Percentiles rank a stretch among this genome's conserved stretches.
Conservation (phyloP, 169 alveolate genomes). For the Eimeria tenella region DNA sequence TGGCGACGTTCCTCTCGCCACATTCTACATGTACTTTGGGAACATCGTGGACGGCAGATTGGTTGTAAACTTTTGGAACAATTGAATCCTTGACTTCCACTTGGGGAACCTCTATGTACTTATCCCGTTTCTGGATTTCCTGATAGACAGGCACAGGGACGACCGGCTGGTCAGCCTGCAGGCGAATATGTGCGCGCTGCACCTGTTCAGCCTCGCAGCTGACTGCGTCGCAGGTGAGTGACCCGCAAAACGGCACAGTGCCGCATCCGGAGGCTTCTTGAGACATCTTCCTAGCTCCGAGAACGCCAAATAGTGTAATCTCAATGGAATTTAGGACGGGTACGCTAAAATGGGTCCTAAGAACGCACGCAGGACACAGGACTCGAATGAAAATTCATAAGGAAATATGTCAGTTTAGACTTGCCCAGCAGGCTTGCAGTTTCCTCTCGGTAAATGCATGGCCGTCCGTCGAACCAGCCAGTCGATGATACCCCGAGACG, state of each 20-base stretch:
- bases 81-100: conserved; percentile 88
- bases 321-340: no score
- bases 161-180: conserved; percentile 91
- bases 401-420: no score
- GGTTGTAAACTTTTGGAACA: conserved; percentile 88
- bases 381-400: no score
- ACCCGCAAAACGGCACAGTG: conserved; percentile 68
- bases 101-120: conserved; percentile 88
- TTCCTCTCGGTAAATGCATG: no score
- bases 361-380: no score
- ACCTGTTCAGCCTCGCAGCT: conserved; percentile 46
- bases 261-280: conserved; percentile 61
- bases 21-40: conserved; percentile 88
- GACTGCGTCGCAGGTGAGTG: conserved; percentile 43
- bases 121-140: conserved; percentile 89
- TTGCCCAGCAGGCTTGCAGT: no score
- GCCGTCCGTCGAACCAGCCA: conserved; percentile 31
- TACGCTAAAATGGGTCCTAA: no score
- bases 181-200: conserved; percentile 74
- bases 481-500: neutral
- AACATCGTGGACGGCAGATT: conserved; percentile 89
- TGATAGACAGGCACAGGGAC: conserved; percentile 90
- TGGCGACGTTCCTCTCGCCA: conserved; percentile 86
- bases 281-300: conserved; percentile 18
- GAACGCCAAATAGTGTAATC: neutral